Base-by-base conservation (phyloP, 2,329 filamentous ascomycete genomes). In the Colletotrichum limetticola region DNA sequence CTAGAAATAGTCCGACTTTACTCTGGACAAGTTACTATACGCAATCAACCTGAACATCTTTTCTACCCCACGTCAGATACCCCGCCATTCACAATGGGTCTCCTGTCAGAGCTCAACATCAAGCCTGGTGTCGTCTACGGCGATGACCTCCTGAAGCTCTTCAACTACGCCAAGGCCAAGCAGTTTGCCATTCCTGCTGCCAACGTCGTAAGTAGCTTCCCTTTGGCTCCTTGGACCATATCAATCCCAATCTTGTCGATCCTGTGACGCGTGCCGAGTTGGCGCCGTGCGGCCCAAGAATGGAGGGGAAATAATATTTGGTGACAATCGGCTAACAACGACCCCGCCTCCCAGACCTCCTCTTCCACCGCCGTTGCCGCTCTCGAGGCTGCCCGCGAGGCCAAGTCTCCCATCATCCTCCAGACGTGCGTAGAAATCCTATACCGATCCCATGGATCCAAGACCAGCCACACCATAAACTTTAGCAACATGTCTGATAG, bases 301-400 rank as follows among this genome's bases (percentile, higher is more conserved):
- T 53, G 35, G 66, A 70, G 55, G 49, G 35, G 28, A 42, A 7
- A 42, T 16, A 42, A 37, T 28, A 7, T 53, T 53, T 55, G 63
- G 63, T 68, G 57, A 67, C 30, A 58, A 42, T 49, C 52, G 56
- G 68, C 71, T 74, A 72, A 74, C 68, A 59, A 63, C 46, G 26
- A 56, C 61, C 68, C 68, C 68, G 58, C 68, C 46, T 72, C 28
- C 16, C 62, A 75, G 74, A 97, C 95, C 77, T 95, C 93, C 56
- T 95, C 93, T 74, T 97, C 94, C 75, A 95, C 93, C 75, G 93
- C 91, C 76, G 93, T 98, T 77, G 92, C 95, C 79, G 87, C 94
- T 68, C 95, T 99, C 79, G 97, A 99, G 90, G 97, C 97, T 83
- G 97, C 97, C 79, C 93, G 95, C 80, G 95, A 98, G 85, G 88